A percentile compares a stretch with the other conserved stretches of the same genome.
Conservation (phyloP, 257 asterid species). For the Fraxinus quadrangulata region DNA sequence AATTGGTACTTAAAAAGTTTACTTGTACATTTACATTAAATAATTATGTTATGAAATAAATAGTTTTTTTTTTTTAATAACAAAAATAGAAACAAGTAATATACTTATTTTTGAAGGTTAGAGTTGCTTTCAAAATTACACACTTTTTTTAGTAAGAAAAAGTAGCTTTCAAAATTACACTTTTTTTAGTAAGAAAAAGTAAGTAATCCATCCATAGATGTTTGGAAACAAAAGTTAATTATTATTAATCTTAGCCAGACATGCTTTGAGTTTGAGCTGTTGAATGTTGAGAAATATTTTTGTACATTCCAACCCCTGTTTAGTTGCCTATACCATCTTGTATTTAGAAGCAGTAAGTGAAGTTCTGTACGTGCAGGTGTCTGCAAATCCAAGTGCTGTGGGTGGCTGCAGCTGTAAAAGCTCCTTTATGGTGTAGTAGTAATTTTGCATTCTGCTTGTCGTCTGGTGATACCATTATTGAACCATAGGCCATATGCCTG, state of each 20-base stretch:
- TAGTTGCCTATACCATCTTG: conserved; percentile 1
- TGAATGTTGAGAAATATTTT: neutral
- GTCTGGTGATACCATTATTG: conserved; percentile 14
- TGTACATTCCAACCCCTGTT: neutral
- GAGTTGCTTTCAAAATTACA: neutral
- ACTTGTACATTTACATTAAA: neutral
- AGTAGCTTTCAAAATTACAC: neutral
- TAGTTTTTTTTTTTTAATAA: neutral
- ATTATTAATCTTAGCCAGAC: neutral
- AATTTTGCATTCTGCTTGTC: conserved; percentile 3
- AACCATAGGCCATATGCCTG: neutral
- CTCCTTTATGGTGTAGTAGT: conserved; percentile 65
- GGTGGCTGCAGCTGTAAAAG: conserved; percentile 98
- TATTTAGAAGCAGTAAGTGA: neutral
- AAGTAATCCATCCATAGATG: neutral
- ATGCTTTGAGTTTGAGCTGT: neutral
- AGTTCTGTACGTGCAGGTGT: conserved; percentile 54
- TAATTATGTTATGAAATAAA: neutral
- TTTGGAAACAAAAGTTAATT: neutral
- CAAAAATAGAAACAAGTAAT: neutral
- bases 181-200: neutral
- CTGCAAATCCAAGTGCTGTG: conserved; percentile 87
- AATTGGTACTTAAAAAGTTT: neutral
- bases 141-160: neutral
- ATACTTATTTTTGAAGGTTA: neutral